phyloP scores from a whole-genome alignment of 306 rosid species.

The Cicer judaicum region DNA sequence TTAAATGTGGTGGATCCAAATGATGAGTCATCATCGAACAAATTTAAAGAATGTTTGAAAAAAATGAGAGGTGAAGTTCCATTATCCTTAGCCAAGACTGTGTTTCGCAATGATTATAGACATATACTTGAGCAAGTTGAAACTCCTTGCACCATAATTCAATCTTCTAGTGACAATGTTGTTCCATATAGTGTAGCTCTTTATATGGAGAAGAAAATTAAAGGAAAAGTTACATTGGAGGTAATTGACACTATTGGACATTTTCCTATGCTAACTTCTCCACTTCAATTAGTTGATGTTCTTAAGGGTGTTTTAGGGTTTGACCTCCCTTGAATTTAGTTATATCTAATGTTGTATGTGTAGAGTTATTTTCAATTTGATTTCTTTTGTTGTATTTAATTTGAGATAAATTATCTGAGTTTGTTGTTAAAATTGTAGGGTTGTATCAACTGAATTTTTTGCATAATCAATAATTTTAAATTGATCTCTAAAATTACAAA shows the following conservation, averaged over 20 bases:
- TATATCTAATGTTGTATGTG: background rate
- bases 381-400: conserved; percentile 31
- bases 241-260: conserved; percentile 62
- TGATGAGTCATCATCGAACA: conserved; percentile 62
- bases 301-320: conserved; percentile 59
- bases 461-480: too few relatives aligned
- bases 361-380: conserved; percentile 22
- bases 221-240: conserved; percentile 64
- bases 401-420: background rate
- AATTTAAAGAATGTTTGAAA: conserved; percentile 56
- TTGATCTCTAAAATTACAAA: too few relatives aligned
- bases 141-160: conserved; percentile 80
- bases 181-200: conserved; percentile 66
- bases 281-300: conserved; percentile 65
- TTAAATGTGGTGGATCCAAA: conserved; percentile 55
- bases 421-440: too few relatives aligned
- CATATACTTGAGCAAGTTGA: conserved; percentile 67
- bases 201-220: conserved; percentile 74
- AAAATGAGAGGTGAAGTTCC: conserved; percentile 64
- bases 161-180: conserved; percentile 56
- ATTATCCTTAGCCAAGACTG: conserved; percentile 63
- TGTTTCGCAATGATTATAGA: conserved; percentile 71
- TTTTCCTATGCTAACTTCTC: conserved; percentile 85
- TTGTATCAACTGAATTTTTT: too few relatives aligned
- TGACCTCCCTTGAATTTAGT: conserved; percentile 25